phyloP scores from a whole-genome alignment of 1,284 basidiomycete genomes.

The Rhodotorula glutinis region DNA sequence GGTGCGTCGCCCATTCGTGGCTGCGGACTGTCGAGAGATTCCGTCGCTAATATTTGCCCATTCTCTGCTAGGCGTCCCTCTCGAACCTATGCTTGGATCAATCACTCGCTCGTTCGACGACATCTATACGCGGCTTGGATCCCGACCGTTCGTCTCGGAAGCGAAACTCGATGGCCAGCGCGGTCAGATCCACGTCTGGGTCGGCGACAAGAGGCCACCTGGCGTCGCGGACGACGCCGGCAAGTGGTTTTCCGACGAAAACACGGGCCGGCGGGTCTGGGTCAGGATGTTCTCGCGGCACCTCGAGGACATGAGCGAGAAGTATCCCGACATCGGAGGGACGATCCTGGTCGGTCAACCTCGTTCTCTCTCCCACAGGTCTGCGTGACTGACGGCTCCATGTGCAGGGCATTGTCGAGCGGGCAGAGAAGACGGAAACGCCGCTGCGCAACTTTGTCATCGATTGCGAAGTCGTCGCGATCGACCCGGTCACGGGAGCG shows the following conservation, averaged over 20 bases:
- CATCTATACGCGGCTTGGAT: slow-evolving; percentile 66
- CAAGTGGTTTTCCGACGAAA: slow-evolving; percentile 12
- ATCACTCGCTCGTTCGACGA: slow-evolving; percentile 76
- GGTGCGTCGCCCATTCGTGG: slow-evolving; percentile 5
- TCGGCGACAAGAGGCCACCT: slow-evolving; percentile 9
- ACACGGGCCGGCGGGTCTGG: slow-evolving; percentile 45
- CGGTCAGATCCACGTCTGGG: slow-evolving; percentile 70
- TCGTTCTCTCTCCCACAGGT: slow-evolving; percentile 24
- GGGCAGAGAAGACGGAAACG: slow-evolving; percentile 39
- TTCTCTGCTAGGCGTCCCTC: slow-evolving; percentile 49
- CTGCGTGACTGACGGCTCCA: neutral
- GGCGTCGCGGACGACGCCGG: slow-evolving; percentile 17
- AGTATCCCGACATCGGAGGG: slow-evolving; percentile 81
- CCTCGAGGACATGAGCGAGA: slow-evolving; percentile 58
- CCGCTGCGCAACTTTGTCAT: slow-evolving; percentile 38
- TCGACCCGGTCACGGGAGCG: slow-evolving; percentile 63
- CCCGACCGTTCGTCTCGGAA: slow-evolving; percentile 70
- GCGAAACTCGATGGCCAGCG: slow-evolving; percentile 83
- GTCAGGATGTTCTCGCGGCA: slow-evolving; percentile 82
- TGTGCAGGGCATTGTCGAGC: slow-evolving; percentile 42
- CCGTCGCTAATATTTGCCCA: neutral
- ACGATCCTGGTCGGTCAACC: slow-evolving; percentile 53
- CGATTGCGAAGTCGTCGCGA: slow-evolving; percentile 57
- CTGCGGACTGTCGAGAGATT: neutral
- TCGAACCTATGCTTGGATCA: slow-evolving; percentile 54